Evolutionary conservation across 2,329 filamentous ascomycete genomes (phyloP), one percentile per base, ranked within the genome.

Genomic region (Pseudogymnoascus sp.): DNA sequence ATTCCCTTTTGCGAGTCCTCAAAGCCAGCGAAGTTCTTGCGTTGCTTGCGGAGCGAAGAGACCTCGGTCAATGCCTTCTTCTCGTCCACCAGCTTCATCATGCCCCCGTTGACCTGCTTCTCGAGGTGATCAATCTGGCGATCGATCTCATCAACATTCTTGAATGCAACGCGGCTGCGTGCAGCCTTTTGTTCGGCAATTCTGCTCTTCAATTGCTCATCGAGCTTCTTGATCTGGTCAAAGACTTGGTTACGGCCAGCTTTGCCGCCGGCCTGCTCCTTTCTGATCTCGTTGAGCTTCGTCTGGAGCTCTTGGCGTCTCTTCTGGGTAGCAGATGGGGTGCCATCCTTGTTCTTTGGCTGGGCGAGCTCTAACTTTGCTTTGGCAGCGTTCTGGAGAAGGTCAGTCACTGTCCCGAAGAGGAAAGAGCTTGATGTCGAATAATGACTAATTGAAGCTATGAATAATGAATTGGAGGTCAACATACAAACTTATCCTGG

Each of bases 11-110:
- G 90, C 36, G 87, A 82, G 65, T 89, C 87, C 65, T 96, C 91
- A 72, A 97, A 89, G 66, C 87, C 85, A 64, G 87, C 86, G 75
- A 99, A 97, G 77, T 86, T 89, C 86, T 97, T 97, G 79, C 90
- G 90, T 72, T 89, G 84, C 82, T 96, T 96, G 77, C 89, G 88
- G 69, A 97, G 80, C 75, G 80, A 88, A 59, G 89, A 90, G 70
- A 96, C 88, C 71, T 97, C 91, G 60, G 84, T 79, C 18, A 97
- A 82, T 7, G 91, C 88, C 84, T 97, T 97, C 83, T 91, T 96
- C 85, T 97, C 95, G 71, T 99, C 95, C 9, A 97, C 95, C 61
- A 99, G 81, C 79, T 93, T 96, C 89, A 99, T 93, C 75, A 84
- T 89, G 68, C 93, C 93, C 37, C 87, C 84, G 75, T 96, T 90